Base-by-base conservation (phyloP, 2,329 filamentous ascomycete species). In the Ophiostoma sp. region DNA sequence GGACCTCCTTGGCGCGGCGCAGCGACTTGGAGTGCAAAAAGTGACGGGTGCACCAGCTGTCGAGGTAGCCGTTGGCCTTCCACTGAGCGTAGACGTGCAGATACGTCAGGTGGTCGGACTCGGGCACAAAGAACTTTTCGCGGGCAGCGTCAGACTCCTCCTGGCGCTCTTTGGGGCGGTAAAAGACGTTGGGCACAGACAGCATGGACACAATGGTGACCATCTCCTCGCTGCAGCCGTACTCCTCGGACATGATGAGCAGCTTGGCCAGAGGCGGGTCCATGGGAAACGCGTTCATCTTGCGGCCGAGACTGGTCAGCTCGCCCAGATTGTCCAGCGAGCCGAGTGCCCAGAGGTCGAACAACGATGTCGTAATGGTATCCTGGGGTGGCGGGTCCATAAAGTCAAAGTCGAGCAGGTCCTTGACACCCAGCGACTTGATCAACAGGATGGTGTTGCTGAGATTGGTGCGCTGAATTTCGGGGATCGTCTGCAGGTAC, bases 371-470 rank as follows among this genome's bases (percentile, higher is more conserved):
- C 0, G 94, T 95, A 77, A 99, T 98, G 0, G 95, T 98, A 79
- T 99, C 97, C 82, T 99, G 96, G 0, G 96, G 96, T 7, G 96
- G 96, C 1, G 96, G 96, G 77, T 99, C 96, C 95, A 99, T 98
- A 78, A 99, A 99, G 81, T 98, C 94, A 79, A 99, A 99, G 81
- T 99, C 95, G 0, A 99, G 84, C 11, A 99, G 86, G 77, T 99
- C 95, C 79, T 93, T 95, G 22, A 99, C 95, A 0, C 96, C 96
- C 0, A 99, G 88, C 0, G 94, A 97, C 80, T 99, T 99, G 64
- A 99, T 87, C 68, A 99, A 89, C 17, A 99, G 86, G 2, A 99
- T 95, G 0, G 95, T 98, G 78, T 98, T 98, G 78, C 94, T 92
- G 1, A 99, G 88, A 78, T 98, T 99, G 0, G 96, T 99, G 22